Conservation (phyloP, 805 yeast species). For the Lachancea kluyveri region DNA sequence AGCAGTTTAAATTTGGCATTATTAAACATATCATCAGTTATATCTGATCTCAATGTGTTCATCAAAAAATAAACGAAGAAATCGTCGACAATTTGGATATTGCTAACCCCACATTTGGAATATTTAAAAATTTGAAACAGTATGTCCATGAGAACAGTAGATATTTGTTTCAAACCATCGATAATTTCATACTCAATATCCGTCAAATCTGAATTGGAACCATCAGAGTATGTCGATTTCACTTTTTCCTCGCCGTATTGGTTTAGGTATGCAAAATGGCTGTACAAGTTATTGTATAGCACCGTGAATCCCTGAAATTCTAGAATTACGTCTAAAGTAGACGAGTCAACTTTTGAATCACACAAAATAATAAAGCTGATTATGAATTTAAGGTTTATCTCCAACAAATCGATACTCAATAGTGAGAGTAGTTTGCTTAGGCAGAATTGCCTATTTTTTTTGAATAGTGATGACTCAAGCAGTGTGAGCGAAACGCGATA, state of each 20-base stretch:
- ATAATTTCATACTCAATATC: slow-evolving; percentile 30
- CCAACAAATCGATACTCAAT: slow-evolving; percentile 32
- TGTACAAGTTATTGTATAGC: slow-evolving; percentile 37
- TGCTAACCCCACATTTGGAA: slow-evolving; percentile 37
- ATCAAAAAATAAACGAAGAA: slow-evolving; percentile 45
- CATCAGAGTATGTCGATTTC: slow-evolving; percentile 9
- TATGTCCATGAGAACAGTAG: slow-evolving; percentile 43
- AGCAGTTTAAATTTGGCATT: slow-evolving; percentile 65
- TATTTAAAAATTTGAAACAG: slow-evolving; percentile 50
- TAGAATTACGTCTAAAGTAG: slow-evolving; percentile 39
- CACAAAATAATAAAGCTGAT: slow-evolving; percentile 39
- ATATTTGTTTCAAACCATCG: slow-evolving; percentile 33
- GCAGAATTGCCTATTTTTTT: slow-evolving; percentile 38
- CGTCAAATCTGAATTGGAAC: slow-evolving; percentile 8
- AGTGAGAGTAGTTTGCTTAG: slow-evolving; percentile 44
- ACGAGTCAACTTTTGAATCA: slow-evolving; percentile 38
- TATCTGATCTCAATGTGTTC: slow-evolving; percentile 36
- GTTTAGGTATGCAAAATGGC: slow-evolving; percentile 29
- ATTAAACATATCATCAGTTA: slow-evolving; percentile 51
- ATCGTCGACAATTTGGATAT: slow-evolving; percentile 37
- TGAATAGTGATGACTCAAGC: slow-evolving; percentile 32
- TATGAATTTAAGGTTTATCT: slow-evolving; percentile 34
- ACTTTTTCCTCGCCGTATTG: slow-evolving; percentile 21
- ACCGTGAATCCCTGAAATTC: slow-evolving; percentile 49
- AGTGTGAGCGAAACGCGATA: slow-evolving; percentile 32